Percentiles rank a stretch among this genome's conserved stretches.
Conservation (phyloP, 768 basidiomycete genomes). For the Naganishia vishniacii region DNA sequence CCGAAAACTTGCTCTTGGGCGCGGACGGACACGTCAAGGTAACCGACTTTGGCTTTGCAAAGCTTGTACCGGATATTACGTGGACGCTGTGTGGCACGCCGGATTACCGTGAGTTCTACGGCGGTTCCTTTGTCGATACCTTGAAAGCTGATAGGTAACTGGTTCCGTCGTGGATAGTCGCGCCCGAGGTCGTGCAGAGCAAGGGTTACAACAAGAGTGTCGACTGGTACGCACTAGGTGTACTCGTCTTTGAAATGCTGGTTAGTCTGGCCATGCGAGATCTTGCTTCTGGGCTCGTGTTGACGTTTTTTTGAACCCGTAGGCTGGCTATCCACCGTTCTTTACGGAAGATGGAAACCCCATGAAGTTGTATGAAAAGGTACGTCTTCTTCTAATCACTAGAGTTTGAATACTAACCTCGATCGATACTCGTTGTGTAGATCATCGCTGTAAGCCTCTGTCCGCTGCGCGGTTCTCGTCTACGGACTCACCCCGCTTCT, state of each 20-base stretch:
- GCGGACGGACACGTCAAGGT: conserved; percentile 96
- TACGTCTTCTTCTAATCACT: conserved; percentile 22
- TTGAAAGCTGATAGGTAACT: too few species aligned
- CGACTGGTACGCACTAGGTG: conserved; percentile 50
- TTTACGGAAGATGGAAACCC: conserved; percentile 51
- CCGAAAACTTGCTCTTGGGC: conserved; percentile 75
- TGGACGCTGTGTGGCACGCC: conserved; percentile 51
- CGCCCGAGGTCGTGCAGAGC: conserved; percentile 50
- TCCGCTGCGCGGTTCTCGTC: neutral
- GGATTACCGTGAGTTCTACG: conserved; percentile 47
- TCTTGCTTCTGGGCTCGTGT: neutral
- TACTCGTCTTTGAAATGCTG: conserved; percentile 51
- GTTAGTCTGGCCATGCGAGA: conserved; percentile 30
- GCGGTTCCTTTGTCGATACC: too few species aligned
- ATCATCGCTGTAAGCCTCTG: conserved; percentile 28
- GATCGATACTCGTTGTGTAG: neutral
- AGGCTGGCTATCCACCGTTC: conserved; percentile 51
- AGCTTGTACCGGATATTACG: conserved; percentile 44
- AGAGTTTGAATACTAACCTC: too few species aligned
- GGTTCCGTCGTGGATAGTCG: conserved; percentile 33
- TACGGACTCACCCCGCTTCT: conserved; percentile 23
- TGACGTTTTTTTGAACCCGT: too few species aligned
- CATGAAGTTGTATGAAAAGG: conserved; percentile 51
- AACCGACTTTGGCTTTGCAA: conserved; percentile 83
- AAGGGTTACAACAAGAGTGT: conserved; percentile 51